These are phyloP conservation scores for Penicillium brasilianum DNA, from an alignment of 2,329 filamentous ascomycete species.

Conservation along the genomic window DNA sequence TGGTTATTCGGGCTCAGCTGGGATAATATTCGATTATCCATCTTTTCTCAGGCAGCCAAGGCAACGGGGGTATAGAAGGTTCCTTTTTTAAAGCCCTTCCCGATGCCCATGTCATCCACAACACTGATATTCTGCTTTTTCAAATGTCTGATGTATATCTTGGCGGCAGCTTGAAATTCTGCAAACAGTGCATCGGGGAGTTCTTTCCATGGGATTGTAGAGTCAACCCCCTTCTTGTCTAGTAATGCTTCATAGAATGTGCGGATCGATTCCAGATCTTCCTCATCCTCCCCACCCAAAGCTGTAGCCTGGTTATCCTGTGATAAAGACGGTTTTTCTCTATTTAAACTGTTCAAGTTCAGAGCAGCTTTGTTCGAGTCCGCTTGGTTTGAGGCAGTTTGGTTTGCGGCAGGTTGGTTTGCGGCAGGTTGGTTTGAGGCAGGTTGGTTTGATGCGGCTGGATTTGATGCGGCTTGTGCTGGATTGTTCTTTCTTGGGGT, in stretches of 20 bases:
- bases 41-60: neutral
- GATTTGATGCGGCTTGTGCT: neutral
- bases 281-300: neutral
- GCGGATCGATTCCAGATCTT: neutral
- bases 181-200: constrained; percentile 3
- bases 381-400: too few species aligned
- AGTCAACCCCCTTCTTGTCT: constrained; percentile 3
- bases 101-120: neutral
- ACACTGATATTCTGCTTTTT: neutral
- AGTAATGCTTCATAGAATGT: neutral
- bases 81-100: neutral
- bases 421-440: too few species aligned
- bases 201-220: constrained; percentile 4
- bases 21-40: neutral
- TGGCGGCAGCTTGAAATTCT: constrained; percentile 2
- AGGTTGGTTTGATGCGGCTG: too few species aligned
- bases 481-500: neutral
- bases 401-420: too few species aligned
- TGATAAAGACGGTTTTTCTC: neutral
- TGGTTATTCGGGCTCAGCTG: neutral
- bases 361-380: neutral
- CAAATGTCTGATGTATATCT: constrained; percentile 6
- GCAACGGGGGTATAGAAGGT: neutral
- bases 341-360: neutral
- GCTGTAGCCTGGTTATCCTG: neutral